Conservation (phyloP, 2,329 filamentous ascomycete species). For the Fragosphaeria purpurea region DNA sequence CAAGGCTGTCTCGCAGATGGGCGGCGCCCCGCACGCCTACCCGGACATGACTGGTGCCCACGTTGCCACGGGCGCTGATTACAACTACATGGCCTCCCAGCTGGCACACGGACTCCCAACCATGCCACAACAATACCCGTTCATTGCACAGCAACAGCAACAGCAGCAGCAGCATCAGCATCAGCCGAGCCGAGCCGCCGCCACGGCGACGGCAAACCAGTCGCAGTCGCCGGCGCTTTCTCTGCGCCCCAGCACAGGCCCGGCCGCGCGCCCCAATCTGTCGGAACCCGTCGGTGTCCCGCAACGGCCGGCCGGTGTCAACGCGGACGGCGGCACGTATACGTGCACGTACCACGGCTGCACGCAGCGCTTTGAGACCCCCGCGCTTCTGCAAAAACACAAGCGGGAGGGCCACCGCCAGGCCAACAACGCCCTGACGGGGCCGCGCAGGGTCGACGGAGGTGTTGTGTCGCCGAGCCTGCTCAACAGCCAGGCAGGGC, state of each 20-base stretch:
- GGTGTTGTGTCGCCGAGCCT: constrained; percentile 39
- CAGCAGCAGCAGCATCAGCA: constrained; percentile 4
- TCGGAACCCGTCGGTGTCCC: constrained; percentile 17
- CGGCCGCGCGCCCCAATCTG: constrained; percentile 4
- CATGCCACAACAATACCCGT: constrained; percentile 43
- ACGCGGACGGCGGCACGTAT: constrained; percentile 78
- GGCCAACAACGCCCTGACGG: constrained; percentile 47
- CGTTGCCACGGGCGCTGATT: constrained; percentile 10
- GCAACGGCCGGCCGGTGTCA: constrained; percentile 49
- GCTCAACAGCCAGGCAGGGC: constrained; percentile 81
- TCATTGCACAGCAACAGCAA: constrained; percentile 22
- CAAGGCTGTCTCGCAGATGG: constrained; percentile 21
- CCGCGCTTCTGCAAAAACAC: constrained; percentile 81
- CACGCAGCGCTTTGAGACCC: constrained; percentile 77
- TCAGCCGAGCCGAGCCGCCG: not conserved
- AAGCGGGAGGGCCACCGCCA: constrained; percentile 88
- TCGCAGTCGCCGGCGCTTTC: not conserved
- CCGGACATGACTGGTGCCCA: constrained; percentile 12
- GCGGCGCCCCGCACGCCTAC: constrained; percentile 13
- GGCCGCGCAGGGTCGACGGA: constrained; percentile 19
- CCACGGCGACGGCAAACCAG: constrained; percentile 1
- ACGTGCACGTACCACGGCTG: constrained; percentile 95
- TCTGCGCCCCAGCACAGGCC: constrained; percentile 18
- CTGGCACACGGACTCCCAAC: constrained; percentile 25
- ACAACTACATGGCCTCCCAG: constrained; percentile 24